Conservation (phyloP, 2,329 filamentous ascomycete genomes). For the Beauveria sp. region DNA sequence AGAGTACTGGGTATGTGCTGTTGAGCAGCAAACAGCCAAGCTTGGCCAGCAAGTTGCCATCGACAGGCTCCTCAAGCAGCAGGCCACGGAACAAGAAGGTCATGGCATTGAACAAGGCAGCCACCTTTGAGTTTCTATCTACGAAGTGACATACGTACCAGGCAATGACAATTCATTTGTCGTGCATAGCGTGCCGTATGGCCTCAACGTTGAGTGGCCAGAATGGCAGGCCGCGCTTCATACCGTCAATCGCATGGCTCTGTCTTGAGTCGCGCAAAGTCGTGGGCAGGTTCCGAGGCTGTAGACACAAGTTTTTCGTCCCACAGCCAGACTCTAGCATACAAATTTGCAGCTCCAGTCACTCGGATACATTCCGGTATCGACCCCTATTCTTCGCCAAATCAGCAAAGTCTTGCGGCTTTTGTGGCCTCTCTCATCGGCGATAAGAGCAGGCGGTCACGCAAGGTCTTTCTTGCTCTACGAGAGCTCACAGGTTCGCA, state of each 20-base stretch:
- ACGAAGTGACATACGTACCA: background rate
- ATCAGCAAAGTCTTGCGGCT: background rate
- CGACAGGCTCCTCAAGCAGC: background rate
- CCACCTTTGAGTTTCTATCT: background rate
- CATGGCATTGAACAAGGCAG: background rate
- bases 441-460: background rate
- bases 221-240: background rate
- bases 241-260: background rate
- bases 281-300: background rate
- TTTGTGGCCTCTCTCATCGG: background rate
- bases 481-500: conserved; percentile 11
- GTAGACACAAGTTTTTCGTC: background rate
- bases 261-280: background rate
- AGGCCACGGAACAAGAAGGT: background rate
- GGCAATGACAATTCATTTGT: background rate
- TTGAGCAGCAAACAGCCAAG: background rate
- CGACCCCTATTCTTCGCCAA: background rate
- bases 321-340: background rate
- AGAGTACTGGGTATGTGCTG: background rate
- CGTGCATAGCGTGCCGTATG: background rate
- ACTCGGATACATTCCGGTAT: background rate
- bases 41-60: background rate
- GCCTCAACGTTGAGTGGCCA: background rate
- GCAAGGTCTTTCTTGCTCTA: background rate
- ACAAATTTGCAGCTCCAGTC: background rate